Evolutionary conservation across 2,329 filamentous ascomycete genomes (phyloP).

Genomic region (Neobulgaria alba): DNA sequence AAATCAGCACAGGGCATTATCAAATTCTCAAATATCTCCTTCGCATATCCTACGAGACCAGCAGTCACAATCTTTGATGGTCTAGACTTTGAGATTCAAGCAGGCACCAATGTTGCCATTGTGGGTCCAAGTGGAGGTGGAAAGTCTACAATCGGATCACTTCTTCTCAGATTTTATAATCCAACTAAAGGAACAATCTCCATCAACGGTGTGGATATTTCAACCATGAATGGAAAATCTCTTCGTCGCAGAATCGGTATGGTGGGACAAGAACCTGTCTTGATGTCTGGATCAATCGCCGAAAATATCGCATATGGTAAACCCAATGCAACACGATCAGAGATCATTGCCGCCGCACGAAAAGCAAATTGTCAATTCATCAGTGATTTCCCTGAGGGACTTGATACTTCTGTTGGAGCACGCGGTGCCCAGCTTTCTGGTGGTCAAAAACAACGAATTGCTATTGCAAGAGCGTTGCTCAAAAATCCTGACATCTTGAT

Average conservation of each 20-base stretch:
- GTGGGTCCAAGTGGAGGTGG: conserved; percentile 94
- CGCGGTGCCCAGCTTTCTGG: conserved; percentile 90
- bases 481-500: conserved; percentile 97
- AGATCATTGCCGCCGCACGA: conserved; percentile 79
- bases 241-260: conserved; percentile 86
- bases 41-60: conserved; percentile 88
- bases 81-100: conserved; percentile 82
- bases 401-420: conserved; percentile 89
- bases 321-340: conserved; percentile 65
- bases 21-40: conserved; percentile 75
- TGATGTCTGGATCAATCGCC: conserved; percentile 77
- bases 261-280: conserved; percentile 89
- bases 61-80: conserved; percentile 87
- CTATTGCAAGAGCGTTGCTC: conserved; percentile 87
- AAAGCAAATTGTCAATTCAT: conserved; percentile 97
- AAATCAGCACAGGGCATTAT: conserved; percentile 81
- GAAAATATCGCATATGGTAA: conserved; percentile 90
- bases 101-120: conserved; percentile 90
- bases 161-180: conserved; percentile 85
- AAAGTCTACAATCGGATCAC: conserved; percentile 90
- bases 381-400: conserved; percentile 87
- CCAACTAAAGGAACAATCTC: conserved; percentile 68
- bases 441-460: conserved; percentile 95
- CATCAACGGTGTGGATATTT: conserved; percentile 78
- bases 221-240: conserved; percentile 85